Percentiles rank a stretch among this genome's conserved stretches.
phyloP scores from a whole-genome alignment of 1,139 yeast species.

The Protomyces lactucae-debilis region DNA sequence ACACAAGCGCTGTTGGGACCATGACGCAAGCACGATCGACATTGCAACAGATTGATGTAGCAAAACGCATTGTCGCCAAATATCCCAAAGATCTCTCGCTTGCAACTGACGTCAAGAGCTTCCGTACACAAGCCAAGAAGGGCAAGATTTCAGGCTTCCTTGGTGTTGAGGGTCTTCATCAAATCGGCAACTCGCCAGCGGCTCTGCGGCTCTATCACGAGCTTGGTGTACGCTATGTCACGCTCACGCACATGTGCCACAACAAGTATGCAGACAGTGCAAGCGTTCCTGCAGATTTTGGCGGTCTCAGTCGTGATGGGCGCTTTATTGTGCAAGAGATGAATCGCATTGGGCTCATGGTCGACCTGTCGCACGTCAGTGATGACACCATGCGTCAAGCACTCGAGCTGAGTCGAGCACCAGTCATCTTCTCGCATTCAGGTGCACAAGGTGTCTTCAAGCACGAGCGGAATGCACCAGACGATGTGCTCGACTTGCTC shows the following conservation, averaged over 20 bases:
- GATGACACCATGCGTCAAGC: slow-evolving; percentile 50
- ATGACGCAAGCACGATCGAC: slow-evolving; percentile 50
- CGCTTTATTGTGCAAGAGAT: slow-evolving; percentile 43
- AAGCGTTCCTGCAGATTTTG: slow-evolving; percentile 41
- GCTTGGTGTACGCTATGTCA: slow-evolving; percentile 51
- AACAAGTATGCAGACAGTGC: slow-evolving; percentile 55
- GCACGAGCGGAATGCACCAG: slow-evolving; percentile 50
- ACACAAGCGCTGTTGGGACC: slow-evolving; percentile 36
- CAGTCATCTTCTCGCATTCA: slow-evolving; percentile 51
- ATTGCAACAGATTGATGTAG: slow-evolving; percentile 51
- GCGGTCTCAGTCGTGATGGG: slow-evolving; percentile 48
- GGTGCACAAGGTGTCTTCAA: slow-evolving; percentile 45
- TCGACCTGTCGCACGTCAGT: slow-evolving; percentile 53
- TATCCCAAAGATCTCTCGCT: slow-evolving; percentile 44
- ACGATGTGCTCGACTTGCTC: slow-evolving; percentile 45
- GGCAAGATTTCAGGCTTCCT: slow-evolving; percentile 46
- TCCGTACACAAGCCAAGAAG: slow-evolving; percentile 40
- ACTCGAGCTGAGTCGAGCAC: slow-evolving; percentile 45
- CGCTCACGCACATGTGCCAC: slow-evolving; percentile 53
- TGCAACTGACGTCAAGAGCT: slow-evolving; percentile 44
- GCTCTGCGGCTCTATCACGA: slow-evolving; percentile 49
- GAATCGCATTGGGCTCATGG: slow-evolving; percentile 54
- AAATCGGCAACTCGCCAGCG: slow-evolving; percentile 48
- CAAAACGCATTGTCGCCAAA: slow-evolving; percentile 45
- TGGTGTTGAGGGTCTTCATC: slow-evolving; percentile 54